Evolutionary conservation across 2,329 filamentous ascomycete genomes (phyloP), one percentile per base, ranked within the genome.

Genomic region (Chrysoporthe cubensis): DNA sequence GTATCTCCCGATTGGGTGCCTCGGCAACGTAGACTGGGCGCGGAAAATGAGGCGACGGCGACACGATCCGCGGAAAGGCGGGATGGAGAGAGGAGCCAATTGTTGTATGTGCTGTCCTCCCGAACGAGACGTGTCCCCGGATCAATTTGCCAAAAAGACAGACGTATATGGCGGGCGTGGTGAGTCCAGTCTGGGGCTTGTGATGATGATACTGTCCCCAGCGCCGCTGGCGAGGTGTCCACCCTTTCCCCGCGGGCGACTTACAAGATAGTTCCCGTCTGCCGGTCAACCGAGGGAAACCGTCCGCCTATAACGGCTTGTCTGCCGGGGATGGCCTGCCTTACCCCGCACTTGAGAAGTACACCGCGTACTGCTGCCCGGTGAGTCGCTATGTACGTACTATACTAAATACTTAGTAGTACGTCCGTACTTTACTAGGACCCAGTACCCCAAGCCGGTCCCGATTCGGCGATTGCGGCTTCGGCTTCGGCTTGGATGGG

Each of bases 231-330:
- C 18, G 43, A 32, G 26, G 21, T 37, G 16, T 7, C 16, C 44
- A 48, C 46, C 44, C 16, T 16, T 26, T 26, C 26, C 26, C 26
- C 26, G 26, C 26, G 26, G 26, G 26, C 40, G 9, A 13, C n/a
- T 18, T 14, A 44, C 57, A 32, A 16, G 18, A 37, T 40, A 26
- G 11, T 14, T 26, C 54, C 26, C 7, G 44, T 40, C 42, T 56
- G 32, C 62, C 66, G 59, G 62, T 62, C 59, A 69, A 63, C 69
- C 69, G 69, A 70, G 69, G 69, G 44, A 70, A 70, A 16, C 68
- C 68, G 66, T 63, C 40, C 40, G 34, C 40, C 42, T 44, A 7
- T 52, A 26, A 21, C 13, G 11, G 32, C 21, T 7, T 34, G 3
- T 54, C 62, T 60, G 8, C 42, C 40, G 16, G 44, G 63, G 54